Evolutionary conservation across 176 grass and related monocot genomes (phyloP).

Genomic region (Ampelocalamus luodianensis): DNA sequence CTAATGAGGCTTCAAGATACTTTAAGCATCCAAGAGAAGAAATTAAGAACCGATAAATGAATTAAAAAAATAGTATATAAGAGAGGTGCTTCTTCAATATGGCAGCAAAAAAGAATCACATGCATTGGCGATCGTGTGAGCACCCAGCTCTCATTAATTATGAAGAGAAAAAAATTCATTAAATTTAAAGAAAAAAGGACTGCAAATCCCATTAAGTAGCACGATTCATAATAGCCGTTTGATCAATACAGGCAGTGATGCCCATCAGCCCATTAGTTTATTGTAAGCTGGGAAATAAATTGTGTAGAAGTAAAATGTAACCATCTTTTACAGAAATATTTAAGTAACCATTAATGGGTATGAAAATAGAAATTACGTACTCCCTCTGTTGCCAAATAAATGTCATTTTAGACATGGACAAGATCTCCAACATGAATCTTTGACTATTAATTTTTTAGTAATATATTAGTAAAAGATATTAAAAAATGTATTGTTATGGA

Average conservation of each 20-base stretch:
- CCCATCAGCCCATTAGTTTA: background rate
- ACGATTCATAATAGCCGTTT: background rate
- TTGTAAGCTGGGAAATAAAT: background rate
- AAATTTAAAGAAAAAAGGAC: background rate
- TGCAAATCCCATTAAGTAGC: background rate
- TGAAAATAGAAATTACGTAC: background rate
- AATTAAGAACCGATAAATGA: background rate
- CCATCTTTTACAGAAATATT: background rate
- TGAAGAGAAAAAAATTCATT: background rate
- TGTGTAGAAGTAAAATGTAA: background rate
- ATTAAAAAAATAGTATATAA: background rate
- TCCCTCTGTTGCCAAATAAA: background rate
- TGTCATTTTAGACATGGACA: background rate
- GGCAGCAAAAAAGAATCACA: background rate
- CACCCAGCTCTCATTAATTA: background rate
- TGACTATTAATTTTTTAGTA: background rate
- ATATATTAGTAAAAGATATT: background rate
- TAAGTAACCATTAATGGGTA: background rate
- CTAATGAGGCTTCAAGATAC: background rate
- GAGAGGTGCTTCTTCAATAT: background rate
- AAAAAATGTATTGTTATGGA: background rate
- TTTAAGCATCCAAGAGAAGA: background rate
- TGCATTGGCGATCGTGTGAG: background rate
- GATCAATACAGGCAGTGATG: background rate
- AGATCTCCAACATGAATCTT: background rate